Evolutionary conservation across 129 eudicot species (phyloP).

Genomic region (Erigeron canadensis): DNA sequence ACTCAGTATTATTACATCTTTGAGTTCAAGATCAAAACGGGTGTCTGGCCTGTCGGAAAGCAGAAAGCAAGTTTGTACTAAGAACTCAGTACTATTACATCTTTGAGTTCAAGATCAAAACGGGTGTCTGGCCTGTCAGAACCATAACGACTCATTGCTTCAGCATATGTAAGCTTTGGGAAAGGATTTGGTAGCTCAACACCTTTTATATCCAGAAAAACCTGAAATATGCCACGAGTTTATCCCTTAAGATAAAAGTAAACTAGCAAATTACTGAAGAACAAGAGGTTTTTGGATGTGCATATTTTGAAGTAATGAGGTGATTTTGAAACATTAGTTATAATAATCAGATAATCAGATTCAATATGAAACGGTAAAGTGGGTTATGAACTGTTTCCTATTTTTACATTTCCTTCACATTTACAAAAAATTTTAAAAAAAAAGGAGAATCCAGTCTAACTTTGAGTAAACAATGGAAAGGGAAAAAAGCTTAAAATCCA

Average conservation of each 20-base stretch:
- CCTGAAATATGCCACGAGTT: constrained; percentile 46
- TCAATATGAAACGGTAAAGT: too few species aligned
- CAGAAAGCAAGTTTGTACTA: background rate
- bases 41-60: constrained; percentile 93
- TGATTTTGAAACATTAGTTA: background rate
- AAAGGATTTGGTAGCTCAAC: constrained; percentile 89
- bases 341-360: too few species aligned
- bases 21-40: constrained; percentile 87
- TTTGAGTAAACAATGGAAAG: background rate
- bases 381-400: too few species aligned
- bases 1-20: constrained; percentile 57
- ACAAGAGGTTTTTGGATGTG: background rate
- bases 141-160: constrained; percentile 90
- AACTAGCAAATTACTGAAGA: background rate
- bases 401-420: too few species aligned
- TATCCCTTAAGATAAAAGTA: background rate
- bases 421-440: too few species aligned
- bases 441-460: background rate
- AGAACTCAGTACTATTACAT: constrained; percentile 45
- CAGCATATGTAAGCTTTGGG: constrained; percentile 94
- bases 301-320: background rate
- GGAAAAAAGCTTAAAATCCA: background rate
- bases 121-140: constrained; percentile 96
- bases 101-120: constrained; percentile 86
- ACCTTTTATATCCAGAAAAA: constrained; percentile 80